phyloP scores from a whole-genome alignment of 495 filamentous ascomycete genomes.

The Tuber brumale region DNA sequence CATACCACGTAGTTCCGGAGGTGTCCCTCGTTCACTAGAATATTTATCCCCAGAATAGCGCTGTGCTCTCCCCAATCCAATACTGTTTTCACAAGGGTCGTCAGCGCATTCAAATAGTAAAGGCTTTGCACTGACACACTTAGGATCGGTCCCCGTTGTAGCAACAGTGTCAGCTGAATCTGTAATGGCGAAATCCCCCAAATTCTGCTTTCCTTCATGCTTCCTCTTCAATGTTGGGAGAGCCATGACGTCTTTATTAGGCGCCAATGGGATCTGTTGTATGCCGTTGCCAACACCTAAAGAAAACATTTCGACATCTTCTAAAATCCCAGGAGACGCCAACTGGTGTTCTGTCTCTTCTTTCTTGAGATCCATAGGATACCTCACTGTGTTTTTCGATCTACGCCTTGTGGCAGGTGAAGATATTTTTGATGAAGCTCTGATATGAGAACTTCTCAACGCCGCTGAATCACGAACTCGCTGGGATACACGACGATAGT shows the following conservation, averaged over 20 bases:
- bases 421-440: not conserved
- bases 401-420: not conserved
- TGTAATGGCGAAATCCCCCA: not conserved
- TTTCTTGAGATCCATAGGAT: constrained; percentile 6
- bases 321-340: not conserved
- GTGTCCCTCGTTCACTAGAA: not conserved
- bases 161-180: not conserved
- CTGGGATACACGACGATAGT: not conserved
- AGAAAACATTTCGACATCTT: not conserved
- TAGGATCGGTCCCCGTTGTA: not conserved
- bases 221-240: not conserved
- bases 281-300: not conserved
- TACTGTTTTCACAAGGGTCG: not conserved
- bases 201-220: not conserved
- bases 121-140: not conserved
- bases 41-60: not conserved
- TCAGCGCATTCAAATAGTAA: not conserved
- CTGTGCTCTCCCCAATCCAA: not conserved
- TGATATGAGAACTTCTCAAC: not conserved
- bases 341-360: not conserved
- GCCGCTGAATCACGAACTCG: not conserved
- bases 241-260: not conserved
- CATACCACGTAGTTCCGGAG: not conserved
- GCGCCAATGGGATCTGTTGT: not conserved
- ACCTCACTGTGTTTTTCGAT: not conserved